Conservation (phyloP, 257 asterid species). For the Capsicum baccatum region DNA sequence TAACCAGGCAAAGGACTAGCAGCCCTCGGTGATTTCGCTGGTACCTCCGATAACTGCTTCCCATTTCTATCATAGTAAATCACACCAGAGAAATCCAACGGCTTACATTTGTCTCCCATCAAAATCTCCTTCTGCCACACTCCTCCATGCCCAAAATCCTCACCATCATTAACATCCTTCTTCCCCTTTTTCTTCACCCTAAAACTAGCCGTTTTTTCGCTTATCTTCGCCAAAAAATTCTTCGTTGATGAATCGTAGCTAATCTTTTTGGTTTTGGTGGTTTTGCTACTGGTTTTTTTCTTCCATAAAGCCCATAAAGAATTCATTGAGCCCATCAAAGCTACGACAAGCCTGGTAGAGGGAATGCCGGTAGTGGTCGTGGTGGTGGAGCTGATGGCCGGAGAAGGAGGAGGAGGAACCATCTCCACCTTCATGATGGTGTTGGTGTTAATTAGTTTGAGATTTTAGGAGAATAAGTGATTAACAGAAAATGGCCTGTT, state of each 20-base stretch:
- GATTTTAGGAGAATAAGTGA: not conserved
- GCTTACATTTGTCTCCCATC: conserved; percentile 60
- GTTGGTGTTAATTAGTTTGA: not conserved
- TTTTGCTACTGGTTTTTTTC: conserved; percentile 14
- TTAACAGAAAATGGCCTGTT: not conserved
- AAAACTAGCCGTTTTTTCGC: conserved; percentile 38
- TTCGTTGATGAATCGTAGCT: conserved; percentile 34
- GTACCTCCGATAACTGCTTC: conserved; percentile 43
- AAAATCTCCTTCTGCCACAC: conserved; percentile 52
- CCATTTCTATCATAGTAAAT: conserved; percentile 53
- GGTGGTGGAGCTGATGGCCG: conserved; percentile 19
- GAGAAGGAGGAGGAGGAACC: conserved; percentile 38
- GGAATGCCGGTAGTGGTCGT: conserved; percentile 7
- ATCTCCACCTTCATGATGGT: not conserved
- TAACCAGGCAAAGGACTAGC: conserved; percentile 47
- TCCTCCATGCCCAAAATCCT: conserved; percentile 47
- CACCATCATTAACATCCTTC: not conserved
- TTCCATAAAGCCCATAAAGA: conserved; percentile 34
- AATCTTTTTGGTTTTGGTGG: conserved; percentile 23
- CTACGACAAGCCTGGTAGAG: not conserved
- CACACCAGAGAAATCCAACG: conserved; percentile 61
- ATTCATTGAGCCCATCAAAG: conserved; percentile 36
- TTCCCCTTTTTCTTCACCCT: conserved; percentile 30
- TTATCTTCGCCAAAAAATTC: conserved; percentile 35
- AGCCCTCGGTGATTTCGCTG: conserved; percentile 49